Base-by-base conservation (phyloP, 2,329 filamentous ascomycete genomes). In the Aspergillus felis region DNA sequence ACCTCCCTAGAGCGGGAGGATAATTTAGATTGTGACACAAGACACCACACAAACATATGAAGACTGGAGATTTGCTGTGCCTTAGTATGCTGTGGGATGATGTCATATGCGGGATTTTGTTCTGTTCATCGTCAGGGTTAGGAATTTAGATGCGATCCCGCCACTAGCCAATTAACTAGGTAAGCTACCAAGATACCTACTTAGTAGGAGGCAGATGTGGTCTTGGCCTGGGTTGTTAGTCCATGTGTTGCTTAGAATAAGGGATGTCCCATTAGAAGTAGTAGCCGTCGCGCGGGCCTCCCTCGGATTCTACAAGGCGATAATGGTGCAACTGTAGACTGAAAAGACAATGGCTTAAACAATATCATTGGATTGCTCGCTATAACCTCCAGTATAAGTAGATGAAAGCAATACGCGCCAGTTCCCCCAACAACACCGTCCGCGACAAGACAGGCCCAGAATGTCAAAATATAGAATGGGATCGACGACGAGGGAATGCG, bases 371-470 rank as follows among this genome's bases (percentile, higher is more conserved):
- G 10, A 7, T 47, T 47, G 44, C 44, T 47, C 44, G 44, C 44
- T 47, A 47, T 47, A 7, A 47, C 24, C 44, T 27, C 44, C 44
- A 47, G 44, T 24, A 47, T 24, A 47, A 24, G 32, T 38, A 47
- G 22, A 24, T 47, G 20, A 48, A 55, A 54, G 52, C 44, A 28
- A 53, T 59, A 57, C 52, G 57, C 51, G 55, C 57, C 57, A 54
- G 50, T 50, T 35, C 52, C 55, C n/a, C 57, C 55, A 57, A 51
- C 55, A 54, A 57, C 57, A 59, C 57, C 57, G 10, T 59, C 42
- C 27, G 51, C 42, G 46, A 59, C 57, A 44, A 59, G 52, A 53
- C 38, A 57, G 47, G 56, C 57, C 52, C 55, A 57, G 52, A 53
- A 54, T 54, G 47, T 49, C 50, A 46, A 51, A 54, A 7, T 7